Base-by-base conservation (phyloP, 1,284 basidiomycete species). In the Cronartium ribicola region DNA sequence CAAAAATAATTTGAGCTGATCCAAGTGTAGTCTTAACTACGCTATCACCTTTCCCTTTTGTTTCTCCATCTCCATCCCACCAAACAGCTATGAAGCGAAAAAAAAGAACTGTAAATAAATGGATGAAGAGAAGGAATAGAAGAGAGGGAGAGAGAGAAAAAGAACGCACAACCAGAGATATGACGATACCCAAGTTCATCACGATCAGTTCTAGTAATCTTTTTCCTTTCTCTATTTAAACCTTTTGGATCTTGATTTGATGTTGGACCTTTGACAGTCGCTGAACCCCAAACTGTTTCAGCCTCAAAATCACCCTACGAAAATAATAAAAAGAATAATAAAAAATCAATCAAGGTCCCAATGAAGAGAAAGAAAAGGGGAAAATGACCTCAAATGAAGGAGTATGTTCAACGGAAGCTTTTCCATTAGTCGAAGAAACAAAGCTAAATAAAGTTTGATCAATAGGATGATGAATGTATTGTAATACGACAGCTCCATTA, bases 211-310 rank as follows among this genome's bases (percentile, higher is more conserved):
- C 55, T 55, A 36, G 65, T 44, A 29, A 65, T 11, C 41, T 72
- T 65, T 37, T 72, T 62, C 17, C 69, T 62, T 3, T n/a, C 37
- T 57, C 69, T 36, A 3, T 17, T 20, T 5, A 5, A 6, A 13
- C 51, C 62, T 4, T 60, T 55, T 6, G 61, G 62, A 55, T 72
- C 69, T 41, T 22, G 40, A 36, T 65, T 22, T 13, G 43, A 62
- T n/a, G 29, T 10, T 11, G 69, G 69, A 37, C 69, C 69, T 40
- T 72, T 41, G 4, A 72, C 62, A 55, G 40, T 61, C 1, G 62
- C 69, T 14, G 69, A 72, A 2, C 69, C 69, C 69, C 69, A 72
- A 41, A 51, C 63, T 17, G 69, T 65, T 44, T 72, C 69, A 11
- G 63, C 62, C 20, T 72, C 69, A 55, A 72, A 72, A n/a, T 65